phyloP scores from a whole-genome alignment of 352 stramenopile genomes.

The Elongisporangium prolatum region DNA sequence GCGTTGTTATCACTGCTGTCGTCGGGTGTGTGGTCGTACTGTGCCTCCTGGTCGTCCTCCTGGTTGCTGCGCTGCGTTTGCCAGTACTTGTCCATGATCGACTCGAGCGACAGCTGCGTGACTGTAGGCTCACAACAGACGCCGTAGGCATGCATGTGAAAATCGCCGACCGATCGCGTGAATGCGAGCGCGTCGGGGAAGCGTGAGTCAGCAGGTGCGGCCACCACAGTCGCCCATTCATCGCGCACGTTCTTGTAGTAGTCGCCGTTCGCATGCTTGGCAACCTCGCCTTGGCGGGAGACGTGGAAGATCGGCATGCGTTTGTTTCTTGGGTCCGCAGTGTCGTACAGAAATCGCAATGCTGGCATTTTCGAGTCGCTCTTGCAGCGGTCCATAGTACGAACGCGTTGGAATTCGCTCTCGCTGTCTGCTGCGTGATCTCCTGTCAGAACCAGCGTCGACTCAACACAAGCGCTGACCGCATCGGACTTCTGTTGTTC shows the following conservation, averaged over 20 bases:
- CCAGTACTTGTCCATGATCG: constrained; percentile 10
- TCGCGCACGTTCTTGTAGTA: constrained; percentile 92
- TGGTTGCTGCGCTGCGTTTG: constrained; percentile 17
- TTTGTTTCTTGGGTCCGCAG: constrained; percentile 20
- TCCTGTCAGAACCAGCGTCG: constrained; percentile 57
- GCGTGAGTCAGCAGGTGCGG: constrained; percentile 49
- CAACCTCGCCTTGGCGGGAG: constrained; percentile 25
- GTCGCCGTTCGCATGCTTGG: constrained; percentile 34
- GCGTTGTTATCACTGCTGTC: constrained; percentile 3
- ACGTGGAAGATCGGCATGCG: constrained; percentile 37
- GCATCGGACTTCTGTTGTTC: neutral
- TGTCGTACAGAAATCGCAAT: constrained; percentile 87
- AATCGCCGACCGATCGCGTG: constrained; percentile 83
- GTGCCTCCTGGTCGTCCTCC: constrained; percentile 8
- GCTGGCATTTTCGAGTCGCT: constrained; percentile 31
- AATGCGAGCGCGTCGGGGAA: constrained; percentile 86
- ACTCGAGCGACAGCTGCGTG: constrained; percentile 40
- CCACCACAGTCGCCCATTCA: constrained; percentile 86
- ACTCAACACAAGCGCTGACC: constrained; percentile 12
- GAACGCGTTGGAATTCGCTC: constrained; percentile 67
- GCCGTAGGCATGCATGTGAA: constrained; percentile 87
- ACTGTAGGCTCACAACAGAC: constrained; percentile 62
- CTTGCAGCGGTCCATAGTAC: constrained; percentile 25
- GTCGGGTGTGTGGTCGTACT: constrained; percentile 14
- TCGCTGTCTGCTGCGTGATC: constrained; percentile 80